phyloP scores from a whole-genome alignment of 768 basidiomycete species.

The Trichaptum fuscoviolaceum region DNA sequence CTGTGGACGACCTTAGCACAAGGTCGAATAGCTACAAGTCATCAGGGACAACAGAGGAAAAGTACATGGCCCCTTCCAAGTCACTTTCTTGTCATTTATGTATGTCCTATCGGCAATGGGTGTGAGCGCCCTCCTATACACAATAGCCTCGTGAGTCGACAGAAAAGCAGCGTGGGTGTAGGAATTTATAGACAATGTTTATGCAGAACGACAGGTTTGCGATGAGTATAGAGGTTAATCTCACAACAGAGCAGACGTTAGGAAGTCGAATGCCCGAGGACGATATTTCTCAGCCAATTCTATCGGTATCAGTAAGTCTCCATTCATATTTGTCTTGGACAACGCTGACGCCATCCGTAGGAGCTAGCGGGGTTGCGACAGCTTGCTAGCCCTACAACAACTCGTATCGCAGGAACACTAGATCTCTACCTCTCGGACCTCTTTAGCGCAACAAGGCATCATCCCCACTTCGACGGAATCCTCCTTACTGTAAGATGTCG shows the following conservation, averaged over 20 bases:
- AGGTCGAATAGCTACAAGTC: constrained; percentile 33
- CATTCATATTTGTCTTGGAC: neutral
- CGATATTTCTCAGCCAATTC: neutral
- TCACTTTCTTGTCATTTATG: constrained; percentile 66
- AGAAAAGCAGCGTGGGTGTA: neutral
- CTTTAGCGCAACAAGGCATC: constrained; percentile 69
- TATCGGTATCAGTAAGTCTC: neutral
- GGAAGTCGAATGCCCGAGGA: neutral
- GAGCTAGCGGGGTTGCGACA: constrained; percentile 3
- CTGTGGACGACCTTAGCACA: constrained; percentile 50
- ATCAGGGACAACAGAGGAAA: constrained; percentile 22
- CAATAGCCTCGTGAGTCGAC: constrained; percentile 51
- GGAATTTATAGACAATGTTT: constrained; percentile 2
- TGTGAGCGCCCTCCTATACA: constrained; percentile 63
- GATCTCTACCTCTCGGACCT: constrained; percentile 66
- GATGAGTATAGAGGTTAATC: constrained; percentile 59
- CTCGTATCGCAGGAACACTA: constrained; percentile 46
- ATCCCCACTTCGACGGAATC: constrained; percentile 61
- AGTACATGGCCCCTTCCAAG: constrained; percentile 54
- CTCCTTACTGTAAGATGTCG: constrained; percentile 57
- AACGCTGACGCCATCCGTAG: neutral
- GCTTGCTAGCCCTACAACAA: constrained; percentile 19
- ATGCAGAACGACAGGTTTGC: constrained; percentile 71
- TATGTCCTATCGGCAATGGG: constrained; percentile 55
- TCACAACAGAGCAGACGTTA: constrained; percentile 32